Conservation (phyloP, 129 eudicot genomes). For the Flaveria ramosissima region DNA sequence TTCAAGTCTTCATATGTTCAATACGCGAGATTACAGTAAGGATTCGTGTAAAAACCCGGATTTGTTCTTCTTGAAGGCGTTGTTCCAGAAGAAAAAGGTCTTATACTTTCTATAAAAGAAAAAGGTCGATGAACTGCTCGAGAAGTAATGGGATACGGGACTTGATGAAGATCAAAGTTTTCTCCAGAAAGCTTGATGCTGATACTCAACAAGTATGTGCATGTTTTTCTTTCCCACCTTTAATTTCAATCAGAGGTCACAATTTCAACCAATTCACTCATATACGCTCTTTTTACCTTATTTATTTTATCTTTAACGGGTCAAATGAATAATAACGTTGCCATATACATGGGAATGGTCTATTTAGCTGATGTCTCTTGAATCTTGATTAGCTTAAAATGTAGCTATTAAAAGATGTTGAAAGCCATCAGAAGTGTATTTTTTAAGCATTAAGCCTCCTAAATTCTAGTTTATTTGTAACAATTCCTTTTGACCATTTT, state of each 20-base stretch:
- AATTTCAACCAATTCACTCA: neutral
- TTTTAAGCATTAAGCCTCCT: neutral
- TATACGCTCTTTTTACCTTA: neutral
- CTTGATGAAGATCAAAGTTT: conserved; percentile 48
- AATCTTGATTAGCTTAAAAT: too few species aligned
- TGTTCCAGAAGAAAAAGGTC: conserved; percentile 32
- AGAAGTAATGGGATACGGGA: conserved; percentile 34
- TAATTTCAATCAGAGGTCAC: neutral
- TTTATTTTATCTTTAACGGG: neutral
- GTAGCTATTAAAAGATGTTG: neutral
- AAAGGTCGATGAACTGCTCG: conserved; percentile 42
- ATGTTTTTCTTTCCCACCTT: neutral
- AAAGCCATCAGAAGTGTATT: neutral
- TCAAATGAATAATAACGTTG: neutral
- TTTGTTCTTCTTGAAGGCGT: conserved; percentile 53
- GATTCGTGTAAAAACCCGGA: conserved; percentile 58
- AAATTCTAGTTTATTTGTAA: neutral
- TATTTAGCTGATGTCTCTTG: neutral
- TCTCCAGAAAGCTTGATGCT: conserved; percentile 39
- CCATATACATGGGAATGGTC: neutral
- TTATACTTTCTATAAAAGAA: conserved; percentile 45
- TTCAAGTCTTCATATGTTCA: conserved; percentile 63
- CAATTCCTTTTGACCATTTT: neutral
- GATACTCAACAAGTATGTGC: conserved; percentile 30
- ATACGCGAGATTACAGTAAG: conserved; percentile 49